phyloP scores from a whole-genome alignment of 495 filamentous ascomycete genomes.

The Neurospora sp. region DNA sequence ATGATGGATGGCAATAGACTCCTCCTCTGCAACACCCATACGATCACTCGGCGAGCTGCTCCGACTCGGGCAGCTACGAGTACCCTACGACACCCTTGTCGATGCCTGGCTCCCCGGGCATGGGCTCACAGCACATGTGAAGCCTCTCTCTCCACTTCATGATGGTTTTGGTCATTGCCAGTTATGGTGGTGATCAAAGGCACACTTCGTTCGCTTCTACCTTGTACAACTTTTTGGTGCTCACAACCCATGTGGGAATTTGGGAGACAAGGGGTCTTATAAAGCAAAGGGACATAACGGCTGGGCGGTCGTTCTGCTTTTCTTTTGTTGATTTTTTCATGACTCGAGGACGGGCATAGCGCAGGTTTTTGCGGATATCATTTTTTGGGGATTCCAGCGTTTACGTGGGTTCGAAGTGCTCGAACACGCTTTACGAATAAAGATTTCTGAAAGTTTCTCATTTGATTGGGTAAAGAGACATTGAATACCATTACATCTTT shows the following conservation, averaged over 20 bases:
- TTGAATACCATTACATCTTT: neutral
- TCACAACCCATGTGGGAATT: neutral
- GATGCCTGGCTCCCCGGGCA: constrained; percentile 53
- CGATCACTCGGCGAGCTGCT: constrained; percentile 58
- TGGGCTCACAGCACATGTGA: constrained; percentile 26
- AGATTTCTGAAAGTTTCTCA: neutral
- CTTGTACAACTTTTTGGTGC: neutral
- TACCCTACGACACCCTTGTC: constrained; percentile 62
- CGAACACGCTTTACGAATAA: constrained; percentile 7
- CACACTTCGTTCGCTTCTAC: neutral
- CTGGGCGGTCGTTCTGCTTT: neutral
- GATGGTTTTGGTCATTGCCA: neutral
- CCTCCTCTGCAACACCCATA: constrained; percentile 75
- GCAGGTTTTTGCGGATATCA: constrained; percentile 4
- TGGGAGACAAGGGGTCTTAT: neutral
- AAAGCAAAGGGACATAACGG: neutral
- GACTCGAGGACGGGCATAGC: constrained; percentile 1
- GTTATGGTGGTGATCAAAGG: neutral
- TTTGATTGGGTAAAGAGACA: neutral
- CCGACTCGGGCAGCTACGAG: constrained; percentile 45
- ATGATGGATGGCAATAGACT: constrained; percentile 51
- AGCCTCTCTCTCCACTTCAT: neutral
- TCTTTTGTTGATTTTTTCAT: neutral
- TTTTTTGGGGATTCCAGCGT: neutral
- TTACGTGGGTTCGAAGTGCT: constrained; percentile 10